phyloP scores from a whole-genome alignment of 305 asterid genomes.

The Fraxinus greggii region DNA sequence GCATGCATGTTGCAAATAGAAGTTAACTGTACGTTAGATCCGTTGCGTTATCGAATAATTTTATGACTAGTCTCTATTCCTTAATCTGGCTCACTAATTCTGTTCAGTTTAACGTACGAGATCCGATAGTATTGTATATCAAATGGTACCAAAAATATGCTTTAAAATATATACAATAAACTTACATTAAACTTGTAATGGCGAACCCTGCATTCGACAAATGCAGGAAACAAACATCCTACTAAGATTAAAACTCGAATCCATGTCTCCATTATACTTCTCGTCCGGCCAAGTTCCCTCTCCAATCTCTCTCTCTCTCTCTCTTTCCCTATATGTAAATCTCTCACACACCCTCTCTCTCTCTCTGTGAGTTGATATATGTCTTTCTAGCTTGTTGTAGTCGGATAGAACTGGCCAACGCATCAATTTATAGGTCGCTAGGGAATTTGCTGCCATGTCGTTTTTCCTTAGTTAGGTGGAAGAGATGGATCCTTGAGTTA shows the following conservation, averaged over 20 bases:
- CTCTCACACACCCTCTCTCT: neutral
- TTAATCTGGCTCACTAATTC: neutral
- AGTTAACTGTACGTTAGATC: neutral
- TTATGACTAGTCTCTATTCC: neutral
- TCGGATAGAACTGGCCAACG: constrained; percentile 43
- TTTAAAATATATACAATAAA: neutral
- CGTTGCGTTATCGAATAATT: neutral
- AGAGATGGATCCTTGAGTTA: constrained; percentile 42
- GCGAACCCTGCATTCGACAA: constrained; percentile 60
- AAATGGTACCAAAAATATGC: neutral
- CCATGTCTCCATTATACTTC: constrained; percentile 19
- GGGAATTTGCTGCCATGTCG: constrained; percentile 51
- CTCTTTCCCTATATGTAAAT: neutral
- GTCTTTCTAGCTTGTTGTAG: constrained; percentile 32
- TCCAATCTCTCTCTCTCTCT: neutral
- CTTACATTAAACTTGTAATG: constrained; percentile 80
- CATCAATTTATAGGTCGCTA: constrained; percentile 45
- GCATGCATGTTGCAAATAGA: neutral
- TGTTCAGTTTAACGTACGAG: neutral
- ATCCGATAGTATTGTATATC: neutral
- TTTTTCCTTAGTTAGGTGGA: constrained; percentile 74
- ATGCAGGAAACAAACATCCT: constrained; percentile 37
- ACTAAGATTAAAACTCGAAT: constrained; percentile 40
- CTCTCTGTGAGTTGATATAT: constrained; percentile 24
- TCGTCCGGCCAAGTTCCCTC: constrained; percentile 23